phyloP scores from a whole-genome alignment of 208 protist genomes.

The Crithidia expoeki region DNA sequence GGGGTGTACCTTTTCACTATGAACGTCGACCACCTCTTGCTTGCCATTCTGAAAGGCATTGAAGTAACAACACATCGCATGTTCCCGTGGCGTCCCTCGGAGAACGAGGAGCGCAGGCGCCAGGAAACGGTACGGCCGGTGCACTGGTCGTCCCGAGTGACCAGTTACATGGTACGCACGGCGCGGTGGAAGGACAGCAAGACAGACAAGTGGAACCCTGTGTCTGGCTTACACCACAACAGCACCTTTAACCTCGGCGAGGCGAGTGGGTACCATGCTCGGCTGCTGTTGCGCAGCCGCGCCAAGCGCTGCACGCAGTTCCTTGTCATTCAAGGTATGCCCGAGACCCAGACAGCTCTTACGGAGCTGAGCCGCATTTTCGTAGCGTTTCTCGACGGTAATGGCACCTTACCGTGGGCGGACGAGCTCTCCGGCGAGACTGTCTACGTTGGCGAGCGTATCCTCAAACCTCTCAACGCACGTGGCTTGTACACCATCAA shows the following conservation, averaged over 20 bases:
- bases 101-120: constrained; percentile 52
- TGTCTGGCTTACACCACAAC: constrained; percentile 69
- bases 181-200: constrained; percentile 90
- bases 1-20: constrained; percentile 96
- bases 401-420: constrained; percentile 73
- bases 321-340: constrained; percentile 30
- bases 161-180: constrained; percentile 88
- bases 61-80: constrained; percentile 35
- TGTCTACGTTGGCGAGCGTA: constrained; percentile 52
- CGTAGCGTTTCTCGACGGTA: constrained; percentile 44
- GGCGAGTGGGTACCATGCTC: constrained; percentile 68
- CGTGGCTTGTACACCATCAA: constrained; percentile 94
- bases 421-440: constrained; percentile 72
- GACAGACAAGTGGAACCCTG: constrained; percentile 79
- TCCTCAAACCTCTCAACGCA: constrained; percentile 81
- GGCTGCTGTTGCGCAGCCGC: constrained; percentile 40
- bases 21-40: constrained; percentile 87
- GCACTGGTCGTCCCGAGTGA: constrained; percentile 92
- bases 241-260: constrained; percentile 67
- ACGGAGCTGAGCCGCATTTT: constrained; percentile 50
- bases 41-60: constrained; percentile 67
- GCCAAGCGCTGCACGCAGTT: constrained; percentile 54
- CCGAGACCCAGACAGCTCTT: constrained; percentile 36
- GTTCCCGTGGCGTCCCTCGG: constrained; percentile 62
- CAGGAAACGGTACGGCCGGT: constrained; percentile 87